Evolutionary conservation across 2,329 filamentous ascomycete species (phyloP).

Genomic region (Alternaria gaisen): DNA sequence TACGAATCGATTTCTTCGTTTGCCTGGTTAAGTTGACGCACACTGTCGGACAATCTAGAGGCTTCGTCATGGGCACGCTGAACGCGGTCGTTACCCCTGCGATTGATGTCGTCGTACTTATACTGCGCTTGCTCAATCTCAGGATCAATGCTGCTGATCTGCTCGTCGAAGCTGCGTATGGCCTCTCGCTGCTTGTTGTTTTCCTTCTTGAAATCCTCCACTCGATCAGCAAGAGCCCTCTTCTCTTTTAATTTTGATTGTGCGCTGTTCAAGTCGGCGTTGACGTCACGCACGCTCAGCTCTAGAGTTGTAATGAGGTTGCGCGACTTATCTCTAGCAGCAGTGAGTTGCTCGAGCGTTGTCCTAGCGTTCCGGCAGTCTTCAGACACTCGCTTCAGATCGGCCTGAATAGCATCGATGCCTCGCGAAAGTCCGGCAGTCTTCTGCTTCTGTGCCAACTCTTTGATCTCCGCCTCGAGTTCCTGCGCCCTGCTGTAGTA

Average conservation of each 20-base stretch:
- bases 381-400: slow-evolving; percentile 73
- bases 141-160: slow-evolving; percentile 77
- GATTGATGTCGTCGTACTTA: slow-evolving; percentile 78
- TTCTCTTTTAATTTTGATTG: slow-evolving; percentile 84
- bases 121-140: slow-evolving; percentile 78
- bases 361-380: slow-evolving; percentile 71
- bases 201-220: slow-evolving; percentile 76
- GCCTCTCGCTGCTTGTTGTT: slow-evolving; percentile 73
- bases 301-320: slow-evolving; percentile 75
- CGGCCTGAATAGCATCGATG: slow-evolving; percentile 83
- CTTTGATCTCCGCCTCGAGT: slow-evolving; percentile 76
- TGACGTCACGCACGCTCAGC: slow-evolving; percentile 77
- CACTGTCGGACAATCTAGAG: slow-evolving; percentile 74
- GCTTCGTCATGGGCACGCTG: slow-evolving; percentile 75
- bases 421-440: slow-evolving; percentile 71
- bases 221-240: slow-evolving; percentile 71
- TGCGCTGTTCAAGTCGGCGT: slow-evolving; percentile 74
- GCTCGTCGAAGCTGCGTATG: slow-evolving; percentile 74
- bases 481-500: slow-evolving; percentile 75
- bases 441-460: slow-evolving; percentile 78
- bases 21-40: slow-evolving; percentile 78
- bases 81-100: slow-evolving; percentile 76
- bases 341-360: slow-evolving; percentile 70
- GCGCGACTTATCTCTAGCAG: slow-evolving; percentile 75
- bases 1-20: slow-evolving; percentile 84